Evolutionary conservation across 78 protist genomes (phyloP).

Genomic region (Dictyostelium brefeldianum): DNA sequence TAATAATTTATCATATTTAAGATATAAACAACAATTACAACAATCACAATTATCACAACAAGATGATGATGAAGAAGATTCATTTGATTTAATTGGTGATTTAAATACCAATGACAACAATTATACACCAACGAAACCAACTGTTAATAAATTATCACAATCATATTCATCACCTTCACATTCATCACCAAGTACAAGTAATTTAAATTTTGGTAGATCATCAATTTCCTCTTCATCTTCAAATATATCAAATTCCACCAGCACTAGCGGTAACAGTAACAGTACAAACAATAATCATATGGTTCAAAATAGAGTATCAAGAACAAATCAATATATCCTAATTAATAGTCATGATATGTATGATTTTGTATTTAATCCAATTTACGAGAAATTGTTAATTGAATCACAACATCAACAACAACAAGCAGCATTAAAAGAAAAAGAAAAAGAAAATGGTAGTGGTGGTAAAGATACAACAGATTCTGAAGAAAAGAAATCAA

Average conservation of each 20-base stretch:
- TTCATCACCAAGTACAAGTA: not conserved
- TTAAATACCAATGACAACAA: not conserved
- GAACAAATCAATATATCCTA: conserved; percentile 31
- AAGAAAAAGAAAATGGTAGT: not conserved
- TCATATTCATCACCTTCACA: not conserved
- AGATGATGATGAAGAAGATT: conserved; percentile 34
- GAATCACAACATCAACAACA: conserved; percentile 16
- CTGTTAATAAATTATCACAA: conserved; percentile 4
- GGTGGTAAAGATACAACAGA: not conserved
- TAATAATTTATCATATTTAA: not conserved
- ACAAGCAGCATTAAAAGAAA: not conserved
- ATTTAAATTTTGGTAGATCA: not conserved
- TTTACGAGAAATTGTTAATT: conserved; percentile 27
- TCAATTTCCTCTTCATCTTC: not conserved
- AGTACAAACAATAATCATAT: not conserved
- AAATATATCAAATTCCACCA: not conserved
- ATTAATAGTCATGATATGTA: conserved; percentile 64
- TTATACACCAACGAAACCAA: not conserved
- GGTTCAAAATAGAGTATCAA: conserved; percentile 27
- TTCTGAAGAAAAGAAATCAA: not conserved
- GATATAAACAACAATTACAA: not conserved
- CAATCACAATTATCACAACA: not conserved
- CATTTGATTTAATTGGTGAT: conserved; percentile 1
- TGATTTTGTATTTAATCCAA: conserved; percentile 61
- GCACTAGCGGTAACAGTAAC: not conserved